Conservation (phyloP, 306 rosid species). For the Carpinus viminea region DNA sequence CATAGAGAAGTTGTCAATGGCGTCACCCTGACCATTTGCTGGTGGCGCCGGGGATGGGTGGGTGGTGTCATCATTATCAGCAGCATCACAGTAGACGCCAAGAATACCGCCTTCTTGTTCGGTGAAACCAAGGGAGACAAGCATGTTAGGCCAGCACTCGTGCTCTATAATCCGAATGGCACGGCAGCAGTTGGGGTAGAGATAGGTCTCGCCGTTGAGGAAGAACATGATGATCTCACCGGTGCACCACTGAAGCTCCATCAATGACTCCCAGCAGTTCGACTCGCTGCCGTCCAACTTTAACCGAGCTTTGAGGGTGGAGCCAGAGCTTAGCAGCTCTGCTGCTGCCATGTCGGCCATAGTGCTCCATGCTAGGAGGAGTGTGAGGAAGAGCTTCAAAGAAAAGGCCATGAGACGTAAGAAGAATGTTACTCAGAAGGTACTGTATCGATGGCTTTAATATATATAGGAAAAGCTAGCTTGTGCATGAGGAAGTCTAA, state of each 20-base stretch:
- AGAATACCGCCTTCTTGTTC: constrained; percentile 53
- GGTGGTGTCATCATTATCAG: background rate
- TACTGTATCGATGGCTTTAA: too few relatives aligned
- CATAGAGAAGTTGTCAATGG: background rate
- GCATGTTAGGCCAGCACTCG: constrained; percentile 70
- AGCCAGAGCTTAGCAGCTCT: background rate
- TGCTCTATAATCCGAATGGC: constrained; percentile 51
- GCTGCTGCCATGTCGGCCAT: constrained; percentile 19
- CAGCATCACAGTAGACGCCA: constrained; percentile 50
- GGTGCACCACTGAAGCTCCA: too few relatives aligned
- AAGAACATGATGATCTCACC: constrained; percentile 34
- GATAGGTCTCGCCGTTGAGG: constrained; percentile 51
- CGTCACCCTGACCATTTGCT: background rate
- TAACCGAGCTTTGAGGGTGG: constrained; percentile 37
- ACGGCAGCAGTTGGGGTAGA: constrained; percentile 55
- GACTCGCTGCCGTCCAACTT: constrained; percentile 44
- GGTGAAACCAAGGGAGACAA: constrained; percentile 60
- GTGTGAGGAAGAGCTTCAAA: background rate
- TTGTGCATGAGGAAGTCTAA: background rate
- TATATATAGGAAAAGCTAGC: too few relatives aligned
- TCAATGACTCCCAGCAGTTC: constrained; percentile 43
- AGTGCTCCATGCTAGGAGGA: background rate
- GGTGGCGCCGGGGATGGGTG: background rate
- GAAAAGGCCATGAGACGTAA: background rate
- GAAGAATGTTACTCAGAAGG: too few relatives aligned